Evolutionary conservation across 345 rosid genomes (phyloP), one percentile per base, ranked within the genome.

Genomic region (Gynandropsis gynandra): DNA sequence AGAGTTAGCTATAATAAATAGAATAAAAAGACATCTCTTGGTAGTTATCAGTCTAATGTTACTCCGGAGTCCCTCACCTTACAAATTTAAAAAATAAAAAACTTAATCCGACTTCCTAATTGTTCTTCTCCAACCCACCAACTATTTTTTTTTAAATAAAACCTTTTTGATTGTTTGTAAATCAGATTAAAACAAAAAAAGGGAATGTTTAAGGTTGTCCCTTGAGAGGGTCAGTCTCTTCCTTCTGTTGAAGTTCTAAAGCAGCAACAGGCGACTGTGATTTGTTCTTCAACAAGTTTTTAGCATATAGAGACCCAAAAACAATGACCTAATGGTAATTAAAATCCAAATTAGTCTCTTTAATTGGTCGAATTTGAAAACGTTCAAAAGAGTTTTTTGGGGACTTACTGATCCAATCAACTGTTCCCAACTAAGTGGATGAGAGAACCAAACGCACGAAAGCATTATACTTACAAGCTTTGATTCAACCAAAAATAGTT

Each of bases 371-470:
- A 32, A 17, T 27, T 9, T 9, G 41, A n/a, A 33, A 31, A 49
- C 14, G 33, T n/a, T 21, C 46, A 38, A 31, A 20, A 35, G 38
- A 13, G 17, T 2, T 27, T 12, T 55, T 15, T 17, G 35, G 40
- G 49, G 36, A 41, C 83, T 80, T 75, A 89, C 95, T 4, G 94
- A 74, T 71, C 97, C 97, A 19, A 89, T 74, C 64, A 73, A 79
- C 49, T 89, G 95, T 67, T 86, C 88, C 87, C 85, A 86, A 70
- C 95, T 86, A 19, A 86, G 87, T 15, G 95, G 95, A 69, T 86
- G 95, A 8, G 76, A 52, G 60, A 89, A 89, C 94, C 95, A 89
- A 53, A 86, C 38, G 39, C 90, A 89, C 18, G 97, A 89, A 56
- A 89, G 80, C 84, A 86, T 65, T 63, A 89, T 89, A 80, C 97